Evolutionary conservation across 2,329 filamentous ascomycete genomes (phyloP), one percentile per base, ranked within the genome.

Genomic region (Malbranchea zuffiana): DNA sequence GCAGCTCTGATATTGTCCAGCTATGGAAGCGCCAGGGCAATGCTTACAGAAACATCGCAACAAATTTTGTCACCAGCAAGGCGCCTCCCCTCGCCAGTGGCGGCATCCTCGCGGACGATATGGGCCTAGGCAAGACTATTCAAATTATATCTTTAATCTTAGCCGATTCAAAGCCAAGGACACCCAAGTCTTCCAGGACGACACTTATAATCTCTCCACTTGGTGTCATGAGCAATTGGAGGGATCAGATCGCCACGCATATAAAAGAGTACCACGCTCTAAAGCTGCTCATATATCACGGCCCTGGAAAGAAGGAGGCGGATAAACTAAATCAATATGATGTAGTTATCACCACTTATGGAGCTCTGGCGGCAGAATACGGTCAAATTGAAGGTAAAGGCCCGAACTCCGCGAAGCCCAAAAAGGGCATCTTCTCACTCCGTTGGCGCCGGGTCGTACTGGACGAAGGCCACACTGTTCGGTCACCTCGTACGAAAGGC

Each of bases 151-250:
- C 82, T 36, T 62, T 92, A 23, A 79, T 94, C 38, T 61, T 87
- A 45, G 65, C 72, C 2, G 73, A 77, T 39, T 46, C 57, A 1
- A 44, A 53, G 12, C 59, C 59, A 2, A 55, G 50, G 34, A 65
- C 66, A 11, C 49, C 57, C 3, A 68, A 67, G 4, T 62, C 61
- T 0, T 54, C 65, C 2, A 76, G 75, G 3, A 65, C 78, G 1
- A 92, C 84, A 0, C 67, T 94, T 15, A 87, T 94, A 36, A 68
- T 93, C 37, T 78, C 82, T 0, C 86, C 86, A 0, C 72, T 92
- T 4, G 80, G 79, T 35, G 84, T 93, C 13, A 87, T 93, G 81
- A 86, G 80, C 51, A 93, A 93, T 49, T 94, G 86, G 86, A 75
- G 74, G 48, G 75, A 80, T 37, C 85, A 93, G 56, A 82, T 88